Base-by-base conservation (phyloP, 495 filamentous ascomycete genomes). In the Neurospora sp. region DNA sequence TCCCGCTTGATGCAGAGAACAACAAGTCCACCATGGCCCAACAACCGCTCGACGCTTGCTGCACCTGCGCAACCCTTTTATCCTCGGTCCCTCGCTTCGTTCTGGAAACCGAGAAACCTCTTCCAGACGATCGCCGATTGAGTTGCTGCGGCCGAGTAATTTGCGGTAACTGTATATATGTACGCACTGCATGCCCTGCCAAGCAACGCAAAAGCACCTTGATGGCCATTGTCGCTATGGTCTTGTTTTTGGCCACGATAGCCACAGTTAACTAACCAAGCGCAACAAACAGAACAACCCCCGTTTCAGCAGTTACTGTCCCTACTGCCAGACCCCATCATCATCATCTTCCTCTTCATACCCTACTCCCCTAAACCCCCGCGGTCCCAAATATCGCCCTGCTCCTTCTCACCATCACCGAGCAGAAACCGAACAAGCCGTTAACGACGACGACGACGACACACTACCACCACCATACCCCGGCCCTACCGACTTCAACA, bases 291-390 rank as follows among this genome's bases (percentile, higher is more conserved):
- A 91, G 88, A 82, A 83, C 61, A 94, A 94, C 77, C 82, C 82
- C 22, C 88, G 92, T 22, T 94, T 94, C 80, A 84, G 84, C 41
- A 83, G 81, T 27, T 94, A 94, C 80, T 94, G 92, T 79, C 83
- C 82, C 68, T 86, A 84, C 77, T 86, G 84, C 75, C 86, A 88
- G 65, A 80, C 81, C 39, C 81, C 84, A 35, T 42, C 84, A 20
- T 81, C 88, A 3, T 83, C 85, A 0, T 61, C 75, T 18, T 70
- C 72, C 12, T 70, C 70, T 11, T 35, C 65, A 10, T 20, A 70
- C 69, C 85, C 78, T 84, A 85, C 59, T 74, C 78, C 69, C 71
- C 75, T 69, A 73, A 73, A 65, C 72, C 35, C 77, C 80, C 69
- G 40, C 74, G 74, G 41, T 72, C 69, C 71, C 35, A 59, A 61